Percentiles rank a stretch among this genome's conserved stretches.
Conservation (phyloP, 1,139 yeast species). For the Diutina pseudorugosa region DNA sequence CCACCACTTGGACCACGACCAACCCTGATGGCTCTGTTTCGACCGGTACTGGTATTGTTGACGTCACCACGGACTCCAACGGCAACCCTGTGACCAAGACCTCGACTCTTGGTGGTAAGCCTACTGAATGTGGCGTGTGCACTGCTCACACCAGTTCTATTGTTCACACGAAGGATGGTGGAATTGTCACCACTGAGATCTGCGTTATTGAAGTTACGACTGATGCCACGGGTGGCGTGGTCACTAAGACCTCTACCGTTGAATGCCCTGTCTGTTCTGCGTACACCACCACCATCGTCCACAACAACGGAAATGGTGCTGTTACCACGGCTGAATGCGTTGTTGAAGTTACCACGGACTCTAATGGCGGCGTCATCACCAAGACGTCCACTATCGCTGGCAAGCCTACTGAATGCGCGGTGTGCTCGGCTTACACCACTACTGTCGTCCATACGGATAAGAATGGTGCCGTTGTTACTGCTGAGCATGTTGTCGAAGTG, state of each 20-base stretch:
- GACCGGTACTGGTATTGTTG: background rate
- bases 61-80: background rate
- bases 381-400: background rate
- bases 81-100: background rate
- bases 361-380: background rate
- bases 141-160: background rate
- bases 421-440: background rate
- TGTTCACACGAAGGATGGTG: background rate
- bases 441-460: background rate
- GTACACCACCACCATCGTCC: background rate
- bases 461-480: background rate
- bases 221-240: background rate
- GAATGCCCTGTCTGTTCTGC: background rate
- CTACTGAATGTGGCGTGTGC: background rate
- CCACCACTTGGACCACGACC: background rate
- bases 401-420: background rate
- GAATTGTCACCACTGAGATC: background rate
- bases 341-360: background rate
- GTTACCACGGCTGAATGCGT: background rate
- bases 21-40: background rate
- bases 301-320: background rate
- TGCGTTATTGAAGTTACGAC: background rate
- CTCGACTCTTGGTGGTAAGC: background rate
- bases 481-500: background rate
- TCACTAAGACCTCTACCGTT: background rate